These are phyloP conservation scores for Sarcomyxa edulis DNA, from an alignment of 768 basidiomycete genomes.

Conservation along the genomic window DNA sequence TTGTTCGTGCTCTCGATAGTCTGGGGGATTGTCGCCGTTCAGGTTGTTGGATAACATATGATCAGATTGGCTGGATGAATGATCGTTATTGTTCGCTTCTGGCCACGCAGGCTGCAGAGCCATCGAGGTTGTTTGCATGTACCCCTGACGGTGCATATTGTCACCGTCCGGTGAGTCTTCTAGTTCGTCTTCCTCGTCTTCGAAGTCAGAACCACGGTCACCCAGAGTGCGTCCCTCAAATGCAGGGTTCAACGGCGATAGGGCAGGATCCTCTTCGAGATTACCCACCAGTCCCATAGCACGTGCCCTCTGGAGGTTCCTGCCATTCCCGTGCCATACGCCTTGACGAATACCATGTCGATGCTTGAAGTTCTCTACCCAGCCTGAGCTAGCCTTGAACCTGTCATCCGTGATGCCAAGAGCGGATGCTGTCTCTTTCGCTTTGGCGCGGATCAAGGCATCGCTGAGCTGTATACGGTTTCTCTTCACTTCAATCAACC, in stretches of 20 bases:
- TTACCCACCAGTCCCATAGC: constrained; percentile 4
- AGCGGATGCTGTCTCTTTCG: constrained; percentile 56
- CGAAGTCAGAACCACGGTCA: constrained; percentile 21
- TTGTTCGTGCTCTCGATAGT: not conserved
- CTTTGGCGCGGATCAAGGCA: constrained; percentile 55
- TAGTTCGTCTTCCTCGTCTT: constrained; percentile 13
- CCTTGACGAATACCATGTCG: constrained; percentile 74
- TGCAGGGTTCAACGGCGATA: constrained; percentile 35
- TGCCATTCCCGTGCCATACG: constrained; percentile 40
- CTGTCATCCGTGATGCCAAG: constrained; percentile 58
- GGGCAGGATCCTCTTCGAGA: constrained; percentile 6
- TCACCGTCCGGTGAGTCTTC: constrained; percentile 14
- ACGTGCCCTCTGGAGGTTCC: constrained; percentile 16
- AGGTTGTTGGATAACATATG: not conserved
- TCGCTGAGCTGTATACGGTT: constrained; percentile 53
- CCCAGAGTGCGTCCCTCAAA: constrained; percentile 29
- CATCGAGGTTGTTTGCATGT: too few relatives aligned
- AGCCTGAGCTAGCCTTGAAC: constrained; percentile 90
- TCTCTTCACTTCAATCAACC: constrained; percentile 52
- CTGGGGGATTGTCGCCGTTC: constrained; percentile 1
- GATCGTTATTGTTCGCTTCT: constrained; percentile 10
- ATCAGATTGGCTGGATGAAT: too few relatives aligned
- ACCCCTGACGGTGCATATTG: too few relatives aligned
- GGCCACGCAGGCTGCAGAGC: constrained; percentile 20
- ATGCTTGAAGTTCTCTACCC: constrained; percentile 90